Evolutionary conservation across 2,329 filamentous ascomycete species (phyloP).

Genomic region (Fusarium dimerum): DNA sequence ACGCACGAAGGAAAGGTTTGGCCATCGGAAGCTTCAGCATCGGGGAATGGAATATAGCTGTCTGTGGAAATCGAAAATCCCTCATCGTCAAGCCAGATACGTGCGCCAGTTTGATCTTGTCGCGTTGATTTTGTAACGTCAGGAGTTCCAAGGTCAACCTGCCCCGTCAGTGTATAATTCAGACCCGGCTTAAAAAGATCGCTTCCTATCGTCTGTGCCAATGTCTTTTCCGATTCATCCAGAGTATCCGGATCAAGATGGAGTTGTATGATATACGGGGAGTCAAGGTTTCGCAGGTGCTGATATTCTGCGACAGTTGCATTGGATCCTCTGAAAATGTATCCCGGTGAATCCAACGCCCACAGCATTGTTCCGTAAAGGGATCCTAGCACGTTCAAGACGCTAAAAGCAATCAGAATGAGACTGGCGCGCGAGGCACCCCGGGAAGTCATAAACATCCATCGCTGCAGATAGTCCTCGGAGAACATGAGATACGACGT

Average conservation of each 20-base stretch:
- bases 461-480: slow-evolving; percentile 18
- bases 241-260: not conserved
- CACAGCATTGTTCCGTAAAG: slow-evolving; percentile 19
- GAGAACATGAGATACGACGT: slow-evolving; percentile 23
- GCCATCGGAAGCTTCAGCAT: fast-evolving
- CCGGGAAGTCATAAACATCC: slow-evolving; percentile 11
- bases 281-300: not conserved
- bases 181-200: slow-evolving; percentile 10
- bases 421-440: slow-evolving; percentile 13
- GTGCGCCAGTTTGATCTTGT: not conserved
- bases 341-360: slow-evolving; percentile 18
- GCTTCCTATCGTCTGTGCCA: slow-evolving; percentile 7
- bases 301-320: slow-evolving; percentile 8
- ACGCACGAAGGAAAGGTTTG: not conserved
- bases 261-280: slow-evolving; percentile 16
- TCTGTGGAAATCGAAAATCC: slow-evolving; percentile 17
- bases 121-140: not conserved
- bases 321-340: slow-evolving; percentile 7
- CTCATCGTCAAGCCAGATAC: slow-evolving; percentile 14
- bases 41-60: not conserved
- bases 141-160: slow-evolving; percentile 1
- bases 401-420: slow-evolving; percentile 9
- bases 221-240: not conserved
- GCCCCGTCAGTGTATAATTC: slow-evolving; percentile 16
- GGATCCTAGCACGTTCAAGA: slow-evolving; percentile 9